A percentile compares a stretch with the other conserved stretches of the same genome.
Conservation (phyloP, 2,329 filamentous ascomycete genomes). For the Talaromyces amestolkiae region DNA sequence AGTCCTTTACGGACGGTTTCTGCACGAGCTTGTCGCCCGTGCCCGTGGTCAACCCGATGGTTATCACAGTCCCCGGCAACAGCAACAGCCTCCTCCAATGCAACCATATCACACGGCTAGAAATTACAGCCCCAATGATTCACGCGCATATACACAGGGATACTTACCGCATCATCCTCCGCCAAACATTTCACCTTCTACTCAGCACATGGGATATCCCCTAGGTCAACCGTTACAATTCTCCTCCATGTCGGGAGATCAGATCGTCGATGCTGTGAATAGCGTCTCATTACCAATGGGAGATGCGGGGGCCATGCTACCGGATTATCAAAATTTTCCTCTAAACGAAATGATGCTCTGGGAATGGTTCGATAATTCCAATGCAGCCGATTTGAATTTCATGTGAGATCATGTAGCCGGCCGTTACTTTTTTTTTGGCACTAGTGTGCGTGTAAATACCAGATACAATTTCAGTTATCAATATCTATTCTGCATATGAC, state of each 20-base stretch:
- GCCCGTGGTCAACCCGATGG: constrained; percentile 20
- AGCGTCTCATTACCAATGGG: constrained; percentile 61
- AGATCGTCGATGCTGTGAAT: constrained; percentile 65
- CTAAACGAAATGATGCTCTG: constrained; percentile 60
- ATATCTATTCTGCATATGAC: not conserved
- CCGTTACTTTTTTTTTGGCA: not conserved
- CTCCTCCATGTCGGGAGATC: constrained; percentile 67
- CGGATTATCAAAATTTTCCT: constrained; percentile 48
- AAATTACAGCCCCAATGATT: not conserved
- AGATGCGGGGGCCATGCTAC: constrained; percentile 42
- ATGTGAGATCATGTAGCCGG: constrained; percentile 19
- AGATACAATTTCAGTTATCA: not conserved
- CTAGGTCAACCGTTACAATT: constrained; percentile 58
- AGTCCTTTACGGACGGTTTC: constrained; percentile 56
- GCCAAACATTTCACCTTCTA: constrained; percentile 27
- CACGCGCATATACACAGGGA: not conserved
- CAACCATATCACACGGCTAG: not conserved
- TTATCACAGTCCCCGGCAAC: not conserved
- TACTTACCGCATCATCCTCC: constrained; percentile 2
- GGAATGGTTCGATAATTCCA: constrained; percentile 54
- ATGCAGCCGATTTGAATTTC: constrained; percentile 29
- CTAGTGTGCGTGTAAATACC: not conserved
- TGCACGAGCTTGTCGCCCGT: constrained; percentile 50
- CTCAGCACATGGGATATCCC: constrained; percentile 34
- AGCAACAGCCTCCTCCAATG: constrained; percentile 9